A percentile compares a stretch with the other conserved stretches of the same genome.
Evolutionary conservation across 805 yeast genomes (phyloP).

Genomic region (Lipomyces oligophaga): DNA sequence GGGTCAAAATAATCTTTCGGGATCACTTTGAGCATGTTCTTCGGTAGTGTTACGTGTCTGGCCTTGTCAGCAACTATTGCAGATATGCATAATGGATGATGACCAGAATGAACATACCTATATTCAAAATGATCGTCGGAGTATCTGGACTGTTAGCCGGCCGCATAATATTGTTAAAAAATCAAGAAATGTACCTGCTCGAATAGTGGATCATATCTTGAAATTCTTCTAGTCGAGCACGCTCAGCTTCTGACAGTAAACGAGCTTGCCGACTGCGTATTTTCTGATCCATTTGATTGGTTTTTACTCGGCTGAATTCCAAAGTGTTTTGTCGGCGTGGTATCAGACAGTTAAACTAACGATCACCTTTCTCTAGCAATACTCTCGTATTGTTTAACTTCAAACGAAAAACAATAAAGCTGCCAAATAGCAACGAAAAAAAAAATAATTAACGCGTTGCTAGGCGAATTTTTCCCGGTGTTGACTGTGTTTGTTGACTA

Average conservation of each 20-base stretch:
- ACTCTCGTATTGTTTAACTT: too few species aligned
- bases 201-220: slow-evolving; percentile 94
- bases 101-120: slow-evolving; percentile 42
- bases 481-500: too few species aligned
- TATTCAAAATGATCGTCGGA: slow-evolving; percentile 90
- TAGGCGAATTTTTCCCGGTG: too few species aligned
- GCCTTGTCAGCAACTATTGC: background rate
- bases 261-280: slow-evolving; percentile 43
- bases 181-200: slow-evolving; percentile 48
- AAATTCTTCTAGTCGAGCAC: slow-evolving; percentile 82
- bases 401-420: too few species aligned
- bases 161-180: background rate
- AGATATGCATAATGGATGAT: background rate
- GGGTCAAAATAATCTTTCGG: slow-evolving; percentile 92
- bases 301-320: too few species aligned
- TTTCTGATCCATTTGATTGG: too few species aligned
- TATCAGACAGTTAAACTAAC: too few species aligned
- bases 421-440: too few species aligned
- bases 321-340: too few species aligned
- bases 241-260: slow-evolving; percentile 73
- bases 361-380: too few species aligned
- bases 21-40: slow-evolving; percentile 87
- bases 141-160: slow-evolving; percentile 47
- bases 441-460: too few species aligned
- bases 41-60: slow-evolving; percentile 94